Conservation (phyloP, 1,284 basidiomycete genomes). For the Ustilago crameri region DNA sequence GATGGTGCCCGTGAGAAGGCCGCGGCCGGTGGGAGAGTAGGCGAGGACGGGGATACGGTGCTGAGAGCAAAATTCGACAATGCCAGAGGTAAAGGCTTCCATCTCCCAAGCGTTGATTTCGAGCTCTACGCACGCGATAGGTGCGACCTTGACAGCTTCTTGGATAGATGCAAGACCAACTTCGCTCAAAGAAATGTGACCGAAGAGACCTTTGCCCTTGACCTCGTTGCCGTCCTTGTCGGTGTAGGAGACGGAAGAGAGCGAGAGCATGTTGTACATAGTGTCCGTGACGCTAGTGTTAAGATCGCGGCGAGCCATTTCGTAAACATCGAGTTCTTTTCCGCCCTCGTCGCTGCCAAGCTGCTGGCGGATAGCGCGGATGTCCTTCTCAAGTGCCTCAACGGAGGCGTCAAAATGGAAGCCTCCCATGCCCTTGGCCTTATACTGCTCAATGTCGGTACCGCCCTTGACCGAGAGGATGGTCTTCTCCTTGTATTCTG, state of each 20-base stretch:
- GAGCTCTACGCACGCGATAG: constrained; percentile 74
- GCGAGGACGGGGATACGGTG: constrained; percentile 74
- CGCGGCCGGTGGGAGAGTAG: constrained; percentile 71
- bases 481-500: constrained; percentile 73
- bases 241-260: constrained; percentile 37
- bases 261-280: constrained; percentile 53
- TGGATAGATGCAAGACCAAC: constrained; percentile 53
- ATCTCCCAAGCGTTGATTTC: constrained; percentile 76
- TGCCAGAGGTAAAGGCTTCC: constrained; percentile 70
- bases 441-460: constrained; percentile 28
- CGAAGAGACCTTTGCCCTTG: constrained; percentile 56
- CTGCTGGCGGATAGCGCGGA: constrained; percentile 37
- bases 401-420: constrained; percentile 36
- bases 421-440: constrained; percentile 37
- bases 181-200: constrained; percentile 60
- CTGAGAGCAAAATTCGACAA: constrained; percentile 69
- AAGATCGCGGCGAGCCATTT: constrained; percentile 51
- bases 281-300: constrained; percentile 27
- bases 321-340: constrained; percentile 58
- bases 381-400: constrained; percentile 40
- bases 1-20: constrained; percentile 74
- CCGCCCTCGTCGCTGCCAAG: constrained; percentile 54
- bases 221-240: constrained; percentile 27
- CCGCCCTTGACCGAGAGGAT: constrained; percentile 73
- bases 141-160: constrained; percentile 44